phyloP scores from a whole-genome alignment of 495 filamentous ascomycete species.

The Penicillium maclennaniae region DNA sequence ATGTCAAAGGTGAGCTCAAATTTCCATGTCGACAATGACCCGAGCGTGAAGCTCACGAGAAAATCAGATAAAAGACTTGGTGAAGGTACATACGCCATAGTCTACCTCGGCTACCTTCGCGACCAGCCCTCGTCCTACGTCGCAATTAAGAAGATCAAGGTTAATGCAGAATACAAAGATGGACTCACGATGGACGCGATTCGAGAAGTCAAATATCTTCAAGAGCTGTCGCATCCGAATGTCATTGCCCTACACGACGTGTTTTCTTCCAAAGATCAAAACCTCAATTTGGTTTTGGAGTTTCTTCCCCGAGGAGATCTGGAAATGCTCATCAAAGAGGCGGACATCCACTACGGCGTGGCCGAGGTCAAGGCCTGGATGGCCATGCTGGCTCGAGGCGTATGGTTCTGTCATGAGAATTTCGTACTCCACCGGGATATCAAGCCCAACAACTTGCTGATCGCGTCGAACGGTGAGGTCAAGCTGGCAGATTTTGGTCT shows the following conservation, averaged over 20 bases:
- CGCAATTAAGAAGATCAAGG: constrained; percentile 98
- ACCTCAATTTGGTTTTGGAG: constrained; percentile 91
- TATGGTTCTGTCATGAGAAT: constrained; percentile 97
- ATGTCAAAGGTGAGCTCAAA: constrained; percentile 67
- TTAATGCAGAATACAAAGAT: constrained; percentile 77
- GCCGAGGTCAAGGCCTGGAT: constrained; percentile 98
- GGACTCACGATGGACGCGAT: constrained; percentile 91
- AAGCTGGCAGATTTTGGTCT: constrained; percentile 98
- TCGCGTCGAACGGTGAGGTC: constrained; percentile 85
- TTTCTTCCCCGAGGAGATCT: constrained; percentile 87
- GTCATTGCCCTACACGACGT: constrained; percentile 88
- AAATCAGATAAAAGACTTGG: constrained; percentile 76
- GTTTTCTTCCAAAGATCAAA: constrained; percentile 89
- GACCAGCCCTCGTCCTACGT: constrained; percentile 65
- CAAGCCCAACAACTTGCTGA: constrained; percentile 97
- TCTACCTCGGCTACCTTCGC: constrained; percentile 79
- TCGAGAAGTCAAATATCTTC: constrained; percentile 89
- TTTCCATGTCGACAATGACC: neutral
- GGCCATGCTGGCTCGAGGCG: constrained; percentile 87
- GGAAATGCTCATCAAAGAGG: constrained; percentile 87
- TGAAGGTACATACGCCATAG: constrained; percentile 94
- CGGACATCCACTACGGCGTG: constrained; percentile 66
- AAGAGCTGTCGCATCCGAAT: constrained; percentile 94
- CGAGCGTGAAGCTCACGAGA: constrained; percentile 4
- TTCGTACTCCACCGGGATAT: constrained; percentile 95